Evolutionary conservation across 805 yeast genomes (phyloP).

Genomic region (Ogataea salicorniae): DNA sequence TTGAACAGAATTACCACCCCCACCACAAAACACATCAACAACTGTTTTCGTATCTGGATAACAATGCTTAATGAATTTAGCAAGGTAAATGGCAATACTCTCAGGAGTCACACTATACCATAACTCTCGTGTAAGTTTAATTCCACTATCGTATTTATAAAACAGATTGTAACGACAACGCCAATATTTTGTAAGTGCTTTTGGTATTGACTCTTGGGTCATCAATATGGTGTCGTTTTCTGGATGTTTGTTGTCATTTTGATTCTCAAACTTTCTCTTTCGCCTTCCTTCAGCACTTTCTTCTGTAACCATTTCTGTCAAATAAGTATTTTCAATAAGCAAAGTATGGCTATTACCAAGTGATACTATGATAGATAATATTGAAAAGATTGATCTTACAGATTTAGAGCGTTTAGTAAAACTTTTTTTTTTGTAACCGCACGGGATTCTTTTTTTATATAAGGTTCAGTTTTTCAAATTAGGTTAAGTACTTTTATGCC

Average conservation of each 20-base stretch:
- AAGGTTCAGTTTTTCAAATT: too few relatives aligned
- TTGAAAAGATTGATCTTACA: too few relatives aligned
- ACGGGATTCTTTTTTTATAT: too few relatives aligned
- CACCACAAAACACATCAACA: slow-evolving; percentile 78
- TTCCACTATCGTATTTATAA: slow-evolving; percentile 59
- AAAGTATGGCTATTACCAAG: too few relatives aligned
- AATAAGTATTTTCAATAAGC: too few relatives aligned
- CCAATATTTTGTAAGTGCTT: slow-evolving; percentile 52
- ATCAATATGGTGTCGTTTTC: background rate
- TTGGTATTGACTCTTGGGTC: slow-evolving; percentile 26
- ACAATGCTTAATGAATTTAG: slow-evolving; percentile 47
- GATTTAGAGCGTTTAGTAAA: too few relatives aligned
- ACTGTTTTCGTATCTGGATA: slow-evolving; percentile 44
- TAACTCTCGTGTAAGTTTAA: slow-evolving; percentile 62
- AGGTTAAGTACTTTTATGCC: too few relatives aligned
- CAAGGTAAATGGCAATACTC: slow-evolving; percentile 53
- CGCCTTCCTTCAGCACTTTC: background rate
- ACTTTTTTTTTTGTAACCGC: too few relatives aligned
- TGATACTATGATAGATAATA: too few relatives aligned
- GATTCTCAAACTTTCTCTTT: background rate
- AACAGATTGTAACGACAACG: slow-evolving; percentile 55
- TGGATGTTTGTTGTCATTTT: background rate
- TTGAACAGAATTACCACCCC: slow-evolving; percentile 82
- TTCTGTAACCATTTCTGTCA: background rate
- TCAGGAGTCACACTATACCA: slow-evolving; percentile 94